phyloP scores from a whole-genome alignment of 805 yeast species.

The Spathaspora girioi region DNA sequence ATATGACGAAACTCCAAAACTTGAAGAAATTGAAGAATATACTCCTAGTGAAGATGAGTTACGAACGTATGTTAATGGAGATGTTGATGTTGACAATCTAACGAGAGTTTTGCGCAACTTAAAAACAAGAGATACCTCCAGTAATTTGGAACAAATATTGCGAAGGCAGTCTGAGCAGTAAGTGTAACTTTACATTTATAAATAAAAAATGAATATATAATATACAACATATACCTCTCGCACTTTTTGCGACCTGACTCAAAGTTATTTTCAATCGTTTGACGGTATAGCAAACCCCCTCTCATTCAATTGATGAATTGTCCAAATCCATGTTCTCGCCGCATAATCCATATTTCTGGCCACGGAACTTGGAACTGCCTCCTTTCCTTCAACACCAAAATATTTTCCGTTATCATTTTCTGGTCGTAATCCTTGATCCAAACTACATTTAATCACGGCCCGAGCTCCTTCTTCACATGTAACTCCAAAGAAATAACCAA shows the following conservation, averaged over 20 bases:
- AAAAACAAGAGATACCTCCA: neutral
- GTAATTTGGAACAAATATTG: neutral
- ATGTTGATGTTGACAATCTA: neutral
- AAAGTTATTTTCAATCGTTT: slow-evolving; percentile 2
- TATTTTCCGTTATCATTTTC: slow-evolving; percentile 68
- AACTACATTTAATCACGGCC: slow-evolving; percentile 60
- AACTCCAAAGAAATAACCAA: slow-evolving; percentile 68
- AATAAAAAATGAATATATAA: too few species aligned
- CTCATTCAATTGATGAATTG: slow-evolving; percentile 54
- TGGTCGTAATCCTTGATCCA: slow-evolving; percentile 46
- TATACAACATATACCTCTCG: too few species aligned
- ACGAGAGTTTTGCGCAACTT: neutral
- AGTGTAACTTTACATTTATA: neutral
- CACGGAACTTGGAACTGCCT: slow-evolving; percentile 52
- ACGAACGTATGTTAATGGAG: slow-evolving; percentile 1
- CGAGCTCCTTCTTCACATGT: slow-evolving; percentile 67
- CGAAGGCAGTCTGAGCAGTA: neutral
- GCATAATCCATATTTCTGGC: slow-evolving; percentile 58
- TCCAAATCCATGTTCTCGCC: slow-evolving; percentile 78
- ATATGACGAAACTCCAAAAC: neutral
- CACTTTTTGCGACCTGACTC: too few species aligned
- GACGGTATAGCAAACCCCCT: slow-evolving; percentile 34
- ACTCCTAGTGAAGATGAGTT: neutral
- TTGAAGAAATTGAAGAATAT: neutral
- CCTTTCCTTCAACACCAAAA: slow-evolving; percentile 57